Base-by-base conservation (phyloP, 441 rosid species). In the Gossypium schwendimanii region DNA sequence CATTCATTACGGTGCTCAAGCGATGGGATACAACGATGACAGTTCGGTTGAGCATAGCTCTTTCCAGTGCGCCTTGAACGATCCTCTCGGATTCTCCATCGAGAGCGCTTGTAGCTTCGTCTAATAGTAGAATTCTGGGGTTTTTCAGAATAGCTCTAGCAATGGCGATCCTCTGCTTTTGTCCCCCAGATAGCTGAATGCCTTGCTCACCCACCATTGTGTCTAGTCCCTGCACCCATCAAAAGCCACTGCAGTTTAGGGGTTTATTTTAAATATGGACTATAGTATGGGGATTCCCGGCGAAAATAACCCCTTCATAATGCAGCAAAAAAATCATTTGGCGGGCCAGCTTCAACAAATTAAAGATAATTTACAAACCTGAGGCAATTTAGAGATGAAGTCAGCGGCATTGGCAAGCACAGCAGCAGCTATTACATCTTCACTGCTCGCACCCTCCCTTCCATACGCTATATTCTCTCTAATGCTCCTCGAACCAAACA, bases 191-290 rank as follows among this genome's bases (percentile, higher is more conserved):
- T 6, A 93, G 78, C 77, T 88, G 93, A 71, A 81, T 87, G 70
- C 98, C 98, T 64, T 85, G 97, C 70, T 93, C 98, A 41, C 98
- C 97, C 55, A 86, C 98, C 95, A 84, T 80, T 6, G 97, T 88
- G 67, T 89, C 92, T n/a, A 92, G 71, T 20, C 97, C 98, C 92
- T 88, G 63, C 0, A 75, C 4, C 10, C 64, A 57, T 18, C 12
- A 33, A 39, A 64, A 20, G 60, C 18, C 18, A 53, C 3, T 9
- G 11, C 2, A 7, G 24, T 9, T 18, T 17, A 53, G 1, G 3
- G 23, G 39, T 33, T 33, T 33, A 1, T 33, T 33, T 33, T 6
- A 5, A 33, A 33, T 33, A 33, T 33, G 39, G 39, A 33, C 39
- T 33, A 33, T 52, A n/a, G 20, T 49, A 49, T 49, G 54, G 7